Percentiles rank a stretch among this genome's conserved stretches.
Evolutionary conservation across 2,329 filamentous ascomycete genomes (phyloP).

Genomic region (Claviceps pazoutovae): DNA sequence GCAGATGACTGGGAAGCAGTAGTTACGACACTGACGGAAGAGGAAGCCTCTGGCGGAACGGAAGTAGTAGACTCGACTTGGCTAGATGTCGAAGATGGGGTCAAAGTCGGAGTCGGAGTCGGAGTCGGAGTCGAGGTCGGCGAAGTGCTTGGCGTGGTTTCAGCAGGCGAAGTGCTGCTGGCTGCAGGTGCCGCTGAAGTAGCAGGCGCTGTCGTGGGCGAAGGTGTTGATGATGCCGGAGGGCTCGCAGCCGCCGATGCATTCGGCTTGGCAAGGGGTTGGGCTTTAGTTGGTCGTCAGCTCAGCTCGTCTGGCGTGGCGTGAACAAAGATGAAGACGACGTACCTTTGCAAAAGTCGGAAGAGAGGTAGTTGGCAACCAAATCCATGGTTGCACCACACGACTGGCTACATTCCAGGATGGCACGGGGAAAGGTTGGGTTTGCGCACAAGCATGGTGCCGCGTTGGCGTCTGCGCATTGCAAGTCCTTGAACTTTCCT

Average conservation of each 20-base stretch:
- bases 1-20: slow-evolving; percentile 5
- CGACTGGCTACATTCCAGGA: slow-evolving; percentile 24
- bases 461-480: slow-evolving; percentile 17
- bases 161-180: background rate
- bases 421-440: slow-evolving; percentile 19
- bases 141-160: background rate
- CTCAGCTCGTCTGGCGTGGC: background rate
- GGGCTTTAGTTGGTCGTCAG: background rate
- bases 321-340: background rate
- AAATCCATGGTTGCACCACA: slow-evolving; percentile 14
- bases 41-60: background rate
- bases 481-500: slow-evolving; percentile 10
- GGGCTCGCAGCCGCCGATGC: background rate
- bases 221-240: background rate
- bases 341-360: slow-evolving; percentile 14
- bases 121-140: background rate
- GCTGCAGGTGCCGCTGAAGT: background rate
- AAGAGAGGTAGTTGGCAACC: slow-evolving; percentile 9
- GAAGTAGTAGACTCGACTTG: background rate
- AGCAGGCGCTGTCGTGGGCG: background rate
- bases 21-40: slow-evolving; percentile 1
- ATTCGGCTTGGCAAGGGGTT: background rate
- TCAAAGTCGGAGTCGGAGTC: background rate
- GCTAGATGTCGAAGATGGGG: slow-evolving; percentile 1
- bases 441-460: slow-evolving; percentile 27